Conservation (phyloP, 2,329 filamentous ascomycete genomes). For the Verticillium klebahnii region DNA sequence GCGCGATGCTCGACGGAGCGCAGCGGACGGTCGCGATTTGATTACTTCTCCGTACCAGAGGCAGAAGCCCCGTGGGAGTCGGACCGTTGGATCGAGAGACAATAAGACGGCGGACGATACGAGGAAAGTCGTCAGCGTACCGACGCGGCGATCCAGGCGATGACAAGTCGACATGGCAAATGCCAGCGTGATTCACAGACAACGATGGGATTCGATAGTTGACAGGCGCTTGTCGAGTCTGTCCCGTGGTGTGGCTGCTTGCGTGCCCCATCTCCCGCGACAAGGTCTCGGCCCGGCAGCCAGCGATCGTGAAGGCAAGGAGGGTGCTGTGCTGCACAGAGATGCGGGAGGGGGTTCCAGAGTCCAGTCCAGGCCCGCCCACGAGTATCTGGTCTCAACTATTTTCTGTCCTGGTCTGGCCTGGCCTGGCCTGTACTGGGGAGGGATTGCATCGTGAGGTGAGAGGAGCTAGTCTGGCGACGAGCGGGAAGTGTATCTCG, state of each 20-base stretch:
- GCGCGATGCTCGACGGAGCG: not conserved
- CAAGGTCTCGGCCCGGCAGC: not conserved
- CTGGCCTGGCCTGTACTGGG: not conserved
- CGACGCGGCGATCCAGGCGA: not conserved
- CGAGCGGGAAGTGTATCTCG: not conserved
- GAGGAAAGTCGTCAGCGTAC: not conserved
- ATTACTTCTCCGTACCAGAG: not conserved
- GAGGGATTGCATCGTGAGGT: not conserved
- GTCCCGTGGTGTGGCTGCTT: conserved; percentile 2
- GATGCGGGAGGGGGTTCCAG: not conserved
- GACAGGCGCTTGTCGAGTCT: not conserved
- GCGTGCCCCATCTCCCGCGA: conserved; percentile 2
- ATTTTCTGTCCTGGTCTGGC: not conserved
- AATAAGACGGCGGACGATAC: not conserved
- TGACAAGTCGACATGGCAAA: not conserved
- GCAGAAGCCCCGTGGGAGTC: not conserved
- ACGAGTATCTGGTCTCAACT: not conserved
- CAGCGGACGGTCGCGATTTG: not conserved
- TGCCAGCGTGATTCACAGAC: not conserved
- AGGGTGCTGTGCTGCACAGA: not conserved
- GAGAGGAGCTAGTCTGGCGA: not conserved
- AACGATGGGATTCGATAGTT: not conserved
- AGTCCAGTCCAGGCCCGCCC: not conserved
- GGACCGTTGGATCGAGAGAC: not conserved
- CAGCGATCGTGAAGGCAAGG: not conserved